Percentiles rank a stretch among this genome's conserved stretches.
These are phyloP conservation scores for Chloranthus sessilifolius DNA, from an alignment of 164 flowering plant genomes.

Conservation along the genomic window DNA sequence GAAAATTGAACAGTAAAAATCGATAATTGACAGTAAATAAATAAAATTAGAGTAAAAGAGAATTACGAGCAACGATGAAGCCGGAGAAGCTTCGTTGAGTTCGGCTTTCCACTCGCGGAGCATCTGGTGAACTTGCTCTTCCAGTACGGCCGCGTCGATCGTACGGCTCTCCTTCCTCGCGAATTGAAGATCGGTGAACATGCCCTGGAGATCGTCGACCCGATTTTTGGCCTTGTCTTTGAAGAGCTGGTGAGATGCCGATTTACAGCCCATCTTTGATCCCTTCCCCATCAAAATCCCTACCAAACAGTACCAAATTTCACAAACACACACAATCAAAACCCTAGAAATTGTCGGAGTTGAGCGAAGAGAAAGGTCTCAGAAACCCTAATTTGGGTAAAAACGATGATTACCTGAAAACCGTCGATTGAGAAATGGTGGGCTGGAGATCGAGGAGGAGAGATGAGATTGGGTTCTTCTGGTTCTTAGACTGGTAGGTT, in stretches of 20 bases:
- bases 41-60: background rate
- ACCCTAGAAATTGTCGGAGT: no score
- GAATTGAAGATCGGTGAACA: conserved; percentile 78
- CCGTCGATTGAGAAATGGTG: no score
- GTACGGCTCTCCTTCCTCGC: conserved; percentile 90
- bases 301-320: no score
- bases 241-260: conserved; percentile 76
- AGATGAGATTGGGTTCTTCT: no score
- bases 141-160: conserved; percentile 59
- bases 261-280: conserved; percentile 65
- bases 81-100: conserved; percentile 90
- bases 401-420: no score
- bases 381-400: no score
- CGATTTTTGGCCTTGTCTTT: conserved; percentile 89
- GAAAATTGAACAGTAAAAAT: background rate
- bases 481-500: no score
- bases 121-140: conserved; percentile 98
- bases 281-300: conserved; percentile 53
- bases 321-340: no score
- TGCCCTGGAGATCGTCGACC: conserved; percentile 88
- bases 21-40: background rate
- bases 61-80: conserved; percentile 64
- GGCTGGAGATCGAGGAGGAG: no score
- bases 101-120: conserved; percentile 95
- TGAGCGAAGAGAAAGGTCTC: no score